Base-by-base conservation (phyloP, 176 grass and related monocot species). In the Oryza longistaminata region DNA sequence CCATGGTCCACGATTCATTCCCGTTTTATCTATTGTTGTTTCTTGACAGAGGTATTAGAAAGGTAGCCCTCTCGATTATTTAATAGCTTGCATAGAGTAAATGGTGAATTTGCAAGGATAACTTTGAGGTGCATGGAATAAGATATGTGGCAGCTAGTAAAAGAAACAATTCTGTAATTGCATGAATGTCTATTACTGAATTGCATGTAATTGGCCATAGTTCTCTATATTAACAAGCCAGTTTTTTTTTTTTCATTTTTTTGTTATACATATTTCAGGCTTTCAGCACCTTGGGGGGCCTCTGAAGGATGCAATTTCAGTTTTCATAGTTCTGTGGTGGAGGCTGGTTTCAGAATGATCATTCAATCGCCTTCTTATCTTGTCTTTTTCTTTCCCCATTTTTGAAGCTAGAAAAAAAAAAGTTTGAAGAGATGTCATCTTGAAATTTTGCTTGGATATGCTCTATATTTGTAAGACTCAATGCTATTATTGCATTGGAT, bases 241-340 rank as follows among this genome's bases (percentile, higher is more conserved):
- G 25, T 85, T 69, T 71, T 16, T 17, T 16, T 17, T 39, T 40
- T 7, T 40, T 11, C 8, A 9, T 26, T 39, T 71, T 17, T 62
- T 17, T 71, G 55, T 65, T 65, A 29, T 82, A 21, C 73, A 22
- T 70, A 75, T 45, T 90, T 87, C 85, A 87, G 89, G 68, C 34
- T 83, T 87, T 87, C 85, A 87, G 89, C 49, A 52, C 61, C 69
- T 71, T 68, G 74, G 61, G 74, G 74, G 48, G 75, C 39, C 68
- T 85, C 78, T 74, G n/a, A 81, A 70, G 70, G 70, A 87, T 80
- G 21, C 80, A 42, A 48, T 68, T 83, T 78, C n/a, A 74, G 79
- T 64, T 75, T 29, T 70, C 79, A 42, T 79, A n/a, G 13, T 27
- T 34, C 16, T 53, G 66, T 60, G 82, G 50, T 33, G 58, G 17